Evolutionary conservation across 768 basidiomycete genomes (phyloP), one percentile per base, ranked within the genome.

Genomic region (Mycena leptocephala): DNA sequence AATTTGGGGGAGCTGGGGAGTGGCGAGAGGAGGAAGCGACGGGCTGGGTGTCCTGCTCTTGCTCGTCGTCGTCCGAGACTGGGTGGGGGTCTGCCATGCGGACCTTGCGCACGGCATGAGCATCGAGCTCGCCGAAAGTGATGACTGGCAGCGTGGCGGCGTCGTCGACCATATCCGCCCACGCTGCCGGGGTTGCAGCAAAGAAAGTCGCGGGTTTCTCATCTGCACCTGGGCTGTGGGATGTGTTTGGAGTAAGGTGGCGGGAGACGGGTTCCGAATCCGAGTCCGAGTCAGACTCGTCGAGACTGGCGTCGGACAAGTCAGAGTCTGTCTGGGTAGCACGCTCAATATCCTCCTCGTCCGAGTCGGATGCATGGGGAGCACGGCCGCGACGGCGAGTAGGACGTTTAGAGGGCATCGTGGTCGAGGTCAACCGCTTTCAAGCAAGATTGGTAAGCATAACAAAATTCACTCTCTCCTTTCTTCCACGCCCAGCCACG

Each of bases 81-180:
- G 80, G 43, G 74, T 81, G 48, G 66, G 80, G 78, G 53, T 82
- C 81, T 16, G 61, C 69, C 61, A 75, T 75, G 55, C 68, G 74
- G 22, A 75, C 68, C 62, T 65, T 64, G 35, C 84, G 77, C 61
- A 85, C 80, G 41, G 86, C 77, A 28, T 88, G 84, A 33, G 82
- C 85, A 68, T 88, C 88, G 81, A 92, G 88, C 72, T 96, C 93
- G 66, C 92, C 89, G 80, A 96, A 97, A 72, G 96, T 94, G 78
- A 96, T 93, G 79, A 96, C 93, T 41, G 95, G 96, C 10, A 96
- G 88, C 32, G 92, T 91, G 10, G 90, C 87, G 24, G 92, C 93
- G 76, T 92, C 93, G 22, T 93, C 89, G n/a, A 96, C 94, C 92
- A 96, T 94, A 81, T 96, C 95, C 13, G 95, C 94, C 95, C 95